Evolutionary conservation across 2,329 filamentous ascomycete species (phyloP).

Genomic region (Fusarium mundagurra): DNA sequence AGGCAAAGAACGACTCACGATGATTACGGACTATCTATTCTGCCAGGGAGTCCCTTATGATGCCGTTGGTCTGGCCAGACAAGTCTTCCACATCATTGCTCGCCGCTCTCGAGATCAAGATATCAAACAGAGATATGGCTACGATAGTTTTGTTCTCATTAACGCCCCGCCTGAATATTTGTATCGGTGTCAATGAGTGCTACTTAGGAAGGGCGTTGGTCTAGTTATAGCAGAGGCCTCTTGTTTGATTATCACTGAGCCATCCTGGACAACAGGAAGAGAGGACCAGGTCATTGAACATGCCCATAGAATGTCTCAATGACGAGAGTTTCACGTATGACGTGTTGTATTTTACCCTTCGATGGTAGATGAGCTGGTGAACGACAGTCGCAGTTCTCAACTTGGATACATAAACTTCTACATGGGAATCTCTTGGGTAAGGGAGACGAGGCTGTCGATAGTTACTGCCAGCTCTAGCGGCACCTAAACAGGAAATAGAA

Average conservation of each 20-base stretch:
- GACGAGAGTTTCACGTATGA: neutral
- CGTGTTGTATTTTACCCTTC: neutral
- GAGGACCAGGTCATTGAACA: neutral
- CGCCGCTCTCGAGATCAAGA: neutral
- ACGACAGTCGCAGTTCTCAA: neutral
- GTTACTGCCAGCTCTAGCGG: neutral
- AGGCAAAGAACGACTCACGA: neutral
- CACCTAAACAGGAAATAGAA: neutral
- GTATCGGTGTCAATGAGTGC: neutral
- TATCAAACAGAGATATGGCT: neutral
- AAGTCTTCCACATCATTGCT: neutral
- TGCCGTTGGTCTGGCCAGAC: neutral
- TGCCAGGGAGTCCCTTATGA: neutral
- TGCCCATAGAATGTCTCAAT: neutral
- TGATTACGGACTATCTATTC: neutral
- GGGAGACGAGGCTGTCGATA: neutral
- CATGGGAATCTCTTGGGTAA: neutral
- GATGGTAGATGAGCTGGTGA: neutral
- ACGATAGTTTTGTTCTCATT: neutral
- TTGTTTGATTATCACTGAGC: neutral
- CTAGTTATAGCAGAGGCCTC: neutral
- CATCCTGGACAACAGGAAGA: neutral
- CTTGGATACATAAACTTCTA: neutral
- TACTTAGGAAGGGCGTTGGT: neutral
- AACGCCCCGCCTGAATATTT: neutral